Evolutionary conservation across 2,329 filamentous ascomycete genomes (phyloP).

Genomic region (Colletotrichum aenigma): DNA sequence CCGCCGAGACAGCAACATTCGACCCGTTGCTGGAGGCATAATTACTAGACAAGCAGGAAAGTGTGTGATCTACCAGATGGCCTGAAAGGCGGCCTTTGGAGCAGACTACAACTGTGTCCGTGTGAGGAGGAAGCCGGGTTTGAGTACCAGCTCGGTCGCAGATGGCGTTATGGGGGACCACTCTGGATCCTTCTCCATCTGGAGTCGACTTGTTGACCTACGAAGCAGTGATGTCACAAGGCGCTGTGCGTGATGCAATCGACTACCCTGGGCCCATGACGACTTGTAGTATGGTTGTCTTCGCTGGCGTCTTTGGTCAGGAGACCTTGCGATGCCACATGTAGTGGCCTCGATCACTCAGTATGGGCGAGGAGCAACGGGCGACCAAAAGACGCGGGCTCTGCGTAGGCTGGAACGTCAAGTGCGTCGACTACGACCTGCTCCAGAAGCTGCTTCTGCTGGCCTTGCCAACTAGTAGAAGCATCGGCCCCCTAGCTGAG

Average conservation of each 20-base stretch:
- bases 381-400: not conserved
- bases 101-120: not conserved
- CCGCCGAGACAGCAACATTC: too few relatives aligned
- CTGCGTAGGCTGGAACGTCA: not conserved
- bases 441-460: not conserved
- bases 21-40: too few relatives aligned
- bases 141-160: not conserved
- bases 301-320: not conserved
- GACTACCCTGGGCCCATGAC: not conserved
- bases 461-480: not conserved
- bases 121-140: not conserved
- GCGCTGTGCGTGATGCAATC: not conserved
- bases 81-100: fast-evolving
- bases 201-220: not conserved
- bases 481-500: not conserved
- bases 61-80: too few relatives aligned
- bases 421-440: not conserved
- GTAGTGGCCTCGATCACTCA: not conserved
- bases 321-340: not conserved
- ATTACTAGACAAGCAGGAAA: too few relatives aligned
- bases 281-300: not conserved
- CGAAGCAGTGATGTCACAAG: not conserved
- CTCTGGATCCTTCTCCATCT: not conserved
- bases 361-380: not conserved
- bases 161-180: not conserved